Evolutionary conservation across 257 asterid genomes (phyloP).

Genomic region (Solanum phureja): DNA sequence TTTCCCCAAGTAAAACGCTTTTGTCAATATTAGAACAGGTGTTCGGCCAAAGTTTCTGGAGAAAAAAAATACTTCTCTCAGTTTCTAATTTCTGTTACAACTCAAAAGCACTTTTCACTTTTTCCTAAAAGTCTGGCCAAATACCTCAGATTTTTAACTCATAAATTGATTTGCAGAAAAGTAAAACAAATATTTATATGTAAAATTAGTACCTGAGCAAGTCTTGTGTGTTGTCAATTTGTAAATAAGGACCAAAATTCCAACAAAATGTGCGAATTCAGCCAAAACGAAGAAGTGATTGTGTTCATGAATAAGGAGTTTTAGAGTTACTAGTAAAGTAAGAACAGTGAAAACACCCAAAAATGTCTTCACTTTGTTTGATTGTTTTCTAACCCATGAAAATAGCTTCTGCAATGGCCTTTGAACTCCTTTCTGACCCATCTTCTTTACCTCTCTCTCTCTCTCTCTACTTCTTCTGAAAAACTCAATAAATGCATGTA

Average conservation of each 20-base stretch:
- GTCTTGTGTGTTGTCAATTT: conserved; percentile 28
- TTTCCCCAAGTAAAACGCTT: background rate
- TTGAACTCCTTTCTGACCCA: conserved; percentile 58
- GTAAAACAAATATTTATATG: background rate
- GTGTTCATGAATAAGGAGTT: conserved; percentile 30
- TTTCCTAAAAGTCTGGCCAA: background rate
- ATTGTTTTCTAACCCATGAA: conserved; percentile 65
- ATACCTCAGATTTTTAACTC: background rate
- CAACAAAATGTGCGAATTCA: conserved; percentile 52
- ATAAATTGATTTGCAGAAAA: background rate
- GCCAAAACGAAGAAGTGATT: conserved; percentile 58
- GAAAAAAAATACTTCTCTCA: too few species aligned
- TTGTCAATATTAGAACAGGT: background rate
- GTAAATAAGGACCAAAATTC: conserved; percentile 52
- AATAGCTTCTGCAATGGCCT: conserved; percentile 50
- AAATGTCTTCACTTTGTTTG: conserved; percentile 53
- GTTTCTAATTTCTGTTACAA: too few species aligned
- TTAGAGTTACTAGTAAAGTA: conserved; percentile 51
- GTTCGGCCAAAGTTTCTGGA: background rate
- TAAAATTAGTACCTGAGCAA: conserved; percentile 47
- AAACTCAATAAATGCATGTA: background rate
- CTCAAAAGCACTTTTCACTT: background rate
- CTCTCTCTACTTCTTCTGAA: background rate
- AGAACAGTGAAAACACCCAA: conserved; percentile 30
- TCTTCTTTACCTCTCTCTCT: background rate